phyloP scores from a whole-genome alignment of 2,329 filamentous ascomycete genomes.

The Xylariomycetidae sp. region DNA sequence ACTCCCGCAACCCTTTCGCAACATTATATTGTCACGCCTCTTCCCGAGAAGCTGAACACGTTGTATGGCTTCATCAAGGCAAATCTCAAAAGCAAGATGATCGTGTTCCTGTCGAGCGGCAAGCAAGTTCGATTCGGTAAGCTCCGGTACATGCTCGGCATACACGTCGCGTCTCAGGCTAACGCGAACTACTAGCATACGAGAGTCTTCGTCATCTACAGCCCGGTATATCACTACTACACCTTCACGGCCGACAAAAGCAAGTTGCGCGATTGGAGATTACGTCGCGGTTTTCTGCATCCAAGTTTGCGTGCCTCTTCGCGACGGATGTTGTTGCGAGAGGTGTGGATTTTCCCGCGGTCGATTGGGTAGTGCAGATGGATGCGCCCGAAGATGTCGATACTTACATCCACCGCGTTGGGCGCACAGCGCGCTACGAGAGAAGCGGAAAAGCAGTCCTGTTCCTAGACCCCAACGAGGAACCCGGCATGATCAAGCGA shows the following conservation, averaged over 20 bases:
- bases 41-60: conserved; percentile 86
- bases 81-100: conserved; percentile 88
- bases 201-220: conserved; percentile 90
- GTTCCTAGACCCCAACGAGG: conserved; percentile 89
- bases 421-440: conserved; percentile 83
- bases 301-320: conserved; percentile 84
- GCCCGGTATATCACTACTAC: conserved; percentile 86
- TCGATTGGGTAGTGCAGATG: conserved; percentile 98
- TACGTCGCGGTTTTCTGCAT: conserved; percentile 73
- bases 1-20: conserved; percentile 85
- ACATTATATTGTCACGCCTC: conserved; percentile 80
- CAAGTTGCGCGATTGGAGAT: conserved; percentile 85
- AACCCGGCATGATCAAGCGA: conserved; percentile 81
- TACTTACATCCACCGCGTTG: conserved; percentile 95
- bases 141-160: no score
- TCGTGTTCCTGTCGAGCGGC: conserved; percentile 91
- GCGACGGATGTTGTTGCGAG: conserved; percentile 93
- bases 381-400: conserved; percentile 96
- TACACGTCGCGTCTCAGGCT: no score
- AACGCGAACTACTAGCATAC: no score
- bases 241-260: conserved; percentile 92
- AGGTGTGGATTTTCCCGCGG: conserved; percentile 91
- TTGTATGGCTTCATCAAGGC: conserved; percentile 88
- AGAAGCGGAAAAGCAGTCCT: conserved; percentile 81
- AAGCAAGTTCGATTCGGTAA: conserved; percentile 95